Conservation (phyloP, 2,329 filamentous ascomycete genomes). For the Sclerotinia glacialis region DNA sequence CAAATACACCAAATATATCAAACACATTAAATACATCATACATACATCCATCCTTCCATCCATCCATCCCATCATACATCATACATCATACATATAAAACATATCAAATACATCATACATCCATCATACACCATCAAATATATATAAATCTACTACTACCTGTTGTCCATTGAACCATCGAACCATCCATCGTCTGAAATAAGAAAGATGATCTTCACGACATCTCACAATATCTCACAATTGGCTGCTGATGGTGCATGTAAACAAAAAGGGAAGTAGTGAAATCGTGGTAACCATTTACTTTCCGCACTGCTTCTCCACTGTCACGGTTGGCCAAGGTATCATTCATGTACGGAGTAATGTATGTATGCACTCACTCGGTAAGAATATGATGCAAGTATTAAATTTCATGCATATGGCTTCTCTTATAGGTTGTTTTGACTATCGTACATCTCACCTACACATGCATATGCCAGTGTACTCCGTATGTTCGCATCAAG, state of each 20-base stretch:
- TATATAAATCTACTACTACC: too few species aligned
- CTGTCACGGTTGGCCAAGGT: not conserved
- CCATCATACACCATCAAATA: too few species aligned
- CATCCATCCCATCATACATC: too few species aligned
- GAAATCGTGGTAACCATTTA: too few species aligned
- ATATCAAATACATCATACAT: too few species aligned
- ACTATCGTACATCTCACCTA: conserved; percentile 5
- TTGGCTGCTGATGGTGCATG: not conserved
- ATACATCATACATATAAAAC: too few species aligned
- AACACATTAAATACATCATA: too few species aligned
- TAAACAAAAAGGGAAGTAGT: not conserved
- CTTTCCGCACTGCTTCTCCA: not conserved
- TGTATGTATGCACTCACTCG: not conserved
- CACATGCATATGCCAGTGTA: too few species aligned
- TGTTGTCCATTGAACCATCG: not conserved
- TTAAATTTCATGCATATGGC: conserved; percentile 1
- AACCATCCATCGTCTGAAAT: not conserved
- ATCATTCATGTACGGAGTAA: not conserved
- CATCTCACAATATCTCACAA: too few species aligned
- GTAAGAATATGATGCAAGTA: conserved; percentile 8
- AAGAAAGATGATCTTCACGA: not conserved
- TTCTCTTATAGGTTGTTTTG: not conserved
- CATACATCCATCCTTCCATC: too few species aligned
- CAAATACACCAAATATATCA: too few species aligned
- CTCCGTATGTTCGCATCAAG: too few species aligned